phyloP scores from a whole-genome alignment of 768 basidiomycete species.

The Chiua virens region DNA sequence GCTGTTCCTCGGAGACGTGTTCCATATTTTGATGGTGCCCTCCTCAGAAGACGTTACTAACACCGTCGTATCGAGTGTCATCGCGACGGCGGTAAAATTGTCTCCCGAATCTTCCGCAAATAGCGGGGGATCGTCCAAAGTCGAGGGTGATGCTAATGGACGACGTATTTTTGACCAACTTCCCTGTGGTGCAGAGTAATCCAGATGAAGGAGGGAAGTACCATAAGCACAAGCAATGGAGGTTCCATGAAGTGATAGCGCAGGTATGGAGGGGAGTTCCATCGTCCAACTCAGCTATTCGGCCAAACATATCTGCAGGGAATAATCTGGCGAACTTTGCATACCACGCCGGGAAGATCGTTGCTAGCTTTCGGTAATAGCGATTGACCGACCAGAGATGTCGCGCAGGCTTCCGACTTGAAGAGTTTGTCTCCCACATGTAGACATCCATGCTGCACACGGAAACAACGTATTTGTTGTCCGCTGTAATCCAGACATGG shows the following conservation, averaged over 20 bases:
- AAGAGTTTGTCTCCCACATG: conserved; percentile 8
- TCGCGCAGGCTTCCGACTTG: conserved; percentile 5
- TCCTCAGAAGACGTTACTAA: conserved; percentile 7
- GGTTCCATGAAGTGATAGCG: conserved; percentile 9
- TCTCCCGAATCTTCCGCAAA: neutral
- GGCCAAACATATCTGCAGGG: conserved; percentile 2
- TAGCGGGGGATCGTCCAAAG: conserved; percentile 9
- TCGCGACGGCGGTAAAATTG: neutral
- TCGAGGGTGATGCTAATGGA: conserved; percentile 1
- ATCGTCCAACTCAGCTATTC: conserved; percentile 8
- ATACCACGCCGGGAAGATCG: conserved; percentile 16
- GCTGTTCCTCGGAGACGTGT: neutral
- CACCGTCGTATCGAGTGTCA: conserved; percentile 7
- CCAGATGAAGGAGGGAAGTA: conserved; percentile 2
- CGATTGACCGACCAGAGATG: conserved; percentile 15
- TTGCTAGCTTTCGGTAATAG: conserved; percentile 4
- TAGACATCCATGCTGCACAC: conserved; percentile 14
- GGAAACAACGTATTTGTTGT: conserved; percentile 11
- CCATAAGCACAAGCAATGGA: conserved; percentile 1
- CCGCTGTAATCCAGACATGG: conserved; percentile 19
- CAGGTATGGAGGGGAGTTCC: conserved; percentile 1
- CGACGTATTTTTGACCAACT: conserved; percentile 5
- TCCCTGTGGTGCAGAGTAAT: neutral
- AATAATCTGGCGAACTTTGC: conserved; percentile 8
- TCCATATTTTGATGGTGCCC: conserved; percentile 15